Percentiles rank a stretch among this genome's conserved stretches.
Conservation (phyloP, 805 yeast genomes). For the Candida sanyiensis region DNA sequence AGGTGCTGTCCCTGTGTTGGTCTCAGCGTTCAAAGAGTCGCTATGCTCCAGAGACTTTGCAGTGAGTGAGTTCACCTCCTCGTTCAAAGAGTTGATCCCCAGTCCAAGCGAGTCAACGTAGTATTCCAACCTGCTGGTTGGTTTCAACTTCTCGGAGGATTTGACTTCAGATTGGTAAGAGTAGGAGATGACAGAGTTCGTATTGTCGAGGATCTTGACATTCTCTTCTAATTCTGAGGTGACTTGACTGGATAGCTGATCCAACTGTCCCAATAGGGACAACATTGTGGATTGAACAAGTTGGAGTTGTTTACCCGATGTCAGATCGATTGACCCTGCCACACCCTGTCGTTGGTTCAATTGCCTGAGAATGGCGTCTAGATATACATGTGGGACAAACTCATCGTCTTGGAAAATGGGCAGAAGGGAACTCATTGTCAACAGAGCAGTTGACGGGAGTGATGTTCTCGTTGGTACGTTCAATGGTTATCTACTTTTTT, state of each 20-base stretch:
- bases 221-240: constrained; percentile 48
- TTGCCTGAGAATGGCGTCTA: constrained; percentile 49
- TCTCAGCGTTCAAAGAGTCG: neutral
- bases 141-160: constrained; percentile 25
- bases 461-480: too few species aligned
- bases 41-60: neutral
- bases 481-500: neutral
- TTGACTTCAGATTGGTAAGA: constrained; percentile 23
- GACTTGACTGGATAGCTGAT: constrained; percentile 55
- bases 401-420: constrained; percentile 65
- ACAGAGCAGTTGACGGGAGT: too few species aligned
- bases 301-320: constrained; percentile 28
- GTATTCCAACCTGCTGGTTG: constrained; percentile 57
- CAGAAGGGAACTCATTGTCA: constrained; percentile 36
- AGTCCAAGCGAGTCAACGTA: constrained; percentile 56
- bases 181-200: constrained; percentile 46
- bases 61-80: constrained; percentile 33
- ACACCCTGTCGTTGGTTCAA: constrained; percentile 10
- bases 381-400: constrained; percentile 58
- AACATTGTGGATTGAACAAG: constrained; percentile 44
- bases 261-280: constrained; percentile 51
- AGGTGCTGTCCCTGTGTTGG: neutral
- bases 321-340: constrained; percentile 5
- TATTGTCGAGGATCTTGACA: constrained; percentile 41
- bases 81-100: constrained; percentile 50